Evolutionary conservation across 495 filamentous ascomycete genomes (phyloP).

Genomic region (Aspergillus biplanus): DNA sequence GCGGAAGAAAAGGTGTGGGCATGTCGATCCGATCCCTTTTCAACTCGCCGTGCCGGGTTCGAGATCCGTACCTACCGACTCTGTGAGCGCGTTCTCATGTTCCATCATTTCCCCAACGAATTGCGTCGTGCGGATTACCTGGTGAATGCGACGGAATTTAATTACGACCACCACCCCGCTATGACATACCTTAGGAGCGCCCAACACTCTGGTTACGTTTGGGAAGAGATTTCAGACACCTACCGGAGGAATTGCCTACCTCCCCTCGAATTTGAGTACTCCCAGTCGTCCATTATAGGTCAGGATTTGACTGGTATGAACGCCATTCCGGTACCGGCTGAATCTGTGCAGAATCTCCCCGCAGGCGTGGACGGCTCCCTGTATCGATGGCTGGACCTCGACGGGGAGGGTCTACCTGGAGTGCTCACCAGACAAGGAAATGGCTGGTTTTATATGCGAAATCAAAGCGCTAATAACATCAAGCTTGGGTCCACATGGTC

Average conservation of each 20-base stretch:
- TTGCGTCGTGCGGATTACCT: not conserved
- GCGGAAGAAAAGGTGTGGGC: not conserved
- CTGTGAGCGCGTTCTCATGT: conserved; percentile 15
- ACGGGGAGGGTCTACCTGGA: conserved; percentile 11
- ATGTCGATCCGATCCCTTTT: conserved; percentile 5
- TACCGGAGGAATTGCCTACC: not conserved
- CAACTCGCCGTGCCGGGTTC: not conserved
- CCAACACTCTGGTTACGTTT: not conserved
- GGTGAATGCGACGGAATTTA: conserved; percentile 6
- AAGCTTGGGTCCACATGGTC: not conserved
- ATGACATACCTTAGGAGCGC: not conserved
- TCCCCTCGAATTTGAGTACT: not conserved
- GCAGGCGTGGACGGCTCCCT: not conserved
- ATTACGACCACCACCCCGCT: not conserved
- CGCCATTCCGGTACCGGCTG: not conserved
- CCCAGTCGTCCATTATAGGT: not conserved
- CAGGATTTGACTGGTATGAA: not conserved
- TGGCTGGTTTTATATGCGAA: conserved; percentile 10
- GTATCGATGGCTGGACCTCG: conserved; percentile 13
- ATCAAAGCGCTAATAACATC: not conserved
- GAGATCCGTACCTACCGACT: conserved; percentile 17
- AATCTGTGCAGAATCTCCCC: not conserved
- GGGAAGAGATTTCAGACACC: not conserved
- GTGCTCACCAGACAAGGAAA: not conserved
- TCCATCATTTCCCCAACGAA: conserved; percentile 14